A percentile compares a stretch with the other conserved stretches of the same genome.
These are phyloP conservation scores for Achaetomium macrosporum DNA, from an alignment of 2,329 filamentous ascomycete species.

Conservation along the genomic window DNA sequence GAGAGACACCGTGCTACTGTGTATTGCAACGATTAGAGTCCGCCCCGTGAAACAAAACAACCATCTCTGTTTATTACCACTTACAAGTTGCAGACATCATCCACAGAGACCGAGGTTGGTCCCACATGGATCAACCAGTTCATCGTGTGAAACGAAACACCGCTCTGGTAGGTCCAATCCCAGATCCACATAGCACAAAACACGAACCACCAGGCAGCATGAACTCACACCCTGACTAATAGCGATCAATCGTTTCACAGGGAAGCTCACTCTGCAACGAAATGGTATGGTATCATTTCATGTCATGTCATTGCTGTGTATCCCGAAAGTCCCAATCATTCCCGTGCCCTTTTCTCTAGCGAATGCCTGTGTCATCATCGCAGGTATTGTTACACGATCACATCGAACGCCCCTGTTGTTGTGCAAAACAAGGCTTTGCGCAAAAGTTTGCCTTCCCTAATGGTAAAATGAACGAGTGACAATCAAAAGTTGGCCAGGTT, in stretches of 20 bases:
- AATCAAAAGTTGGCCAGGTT: slow-evolving; percentile 2
- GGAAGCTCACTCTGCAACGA: neutral
- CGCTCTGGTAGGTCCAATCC: neutral
- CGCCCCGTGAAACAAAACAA: no score
- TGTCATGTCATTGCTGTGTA: neutral
- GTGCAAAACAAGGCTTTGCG: no score
- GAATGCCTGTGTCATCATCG: neutral
- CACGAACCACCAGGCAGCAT: neutral
- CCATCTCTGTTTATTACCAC: no score
- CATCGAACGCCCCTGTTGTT: neutral
- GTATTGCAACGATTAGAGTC: no score
- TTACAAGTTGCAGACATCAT: no score
- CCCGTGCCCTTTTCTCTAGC: slow-evolving; percentile 7
- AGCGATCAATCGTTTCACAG: neutral
- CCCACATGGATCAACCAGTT: neutral
- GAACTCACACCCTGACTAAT: neutral
- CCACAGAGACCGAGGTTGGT: neutral
- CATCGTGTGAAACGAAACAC: neutral
- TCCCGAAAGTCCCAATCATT: neutral
- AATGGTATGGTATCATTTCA: neutral
- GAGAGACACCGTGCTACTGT: no score
- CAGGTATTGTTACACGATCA: neutral
- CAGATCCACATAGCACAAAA: neutral
- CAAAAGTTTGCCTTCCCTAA: neutral
- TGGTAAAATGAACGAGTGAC: slow-evolving; percentile 10